Evolutionary conservation across 192 early-diverging fungal species (phyloP), one percentile per base, ranked within the genome.

Genomic region (Gigaspora rosea): DNA sequence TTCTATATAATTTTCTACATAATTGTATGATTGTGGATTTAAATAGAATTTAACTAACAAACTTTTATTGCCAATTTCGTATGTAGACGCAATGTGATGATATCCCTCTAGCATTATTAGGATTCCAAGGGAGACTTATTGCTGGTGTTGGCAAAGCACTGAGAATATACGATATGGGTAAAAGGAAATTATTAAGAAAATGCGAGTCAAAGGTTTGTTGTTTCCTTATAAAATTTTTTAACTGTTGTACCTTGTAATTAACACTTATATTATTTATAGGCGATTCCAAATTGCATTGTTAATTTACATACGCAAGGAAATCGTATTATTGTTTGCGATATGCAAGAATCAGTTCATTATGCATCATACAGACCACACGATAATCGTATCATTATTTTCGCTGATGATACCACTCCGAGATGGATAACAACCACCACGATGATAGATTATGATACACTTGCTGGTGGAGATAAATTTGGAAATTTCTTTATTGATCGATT

Each of bases 401-500:
- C 96, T 47, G 96, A 97, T 74, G 98, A 99, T 79, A 89, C 93
- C n/a, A 81, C 90, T 22, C 93, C 94, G 61, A 89, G 96, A 62
- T 96, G 92, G 90, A 89, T 94, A 52, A 95, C 96, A 16, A 82
- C 87, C 32, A 86, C 92, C 13, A 77, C 86, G 10, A 91, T 97
- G 88, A 81, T 95, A 47, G 96, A 98, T 83, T 97, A 96, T 78
- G 93, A 97, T 78, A 98, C 98, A 7, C 88, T 97, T 7, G 93
- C 89, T 7, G 93, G 90, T 18, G 97, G 94, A 20, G 98, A 99
- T 88, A 96, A 97, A 82, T 99, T 99, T 90, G 98, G 98, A 47
- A 97, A 97, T 75, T 83, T 99, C 27, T 92, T 91, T 68, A 90
- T 94, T 12, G 77, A 91, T 66, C 88, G 98, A 27, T 80, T 95